Percentiles rank a stretch among this genome's conserved stretches.
These are phyloP conservation scores for Trichoderma atrobrunneum DNA, from an alignment of 2,329 filamentous ascomycete genomes.

Conservation along the genomic window DNA sequence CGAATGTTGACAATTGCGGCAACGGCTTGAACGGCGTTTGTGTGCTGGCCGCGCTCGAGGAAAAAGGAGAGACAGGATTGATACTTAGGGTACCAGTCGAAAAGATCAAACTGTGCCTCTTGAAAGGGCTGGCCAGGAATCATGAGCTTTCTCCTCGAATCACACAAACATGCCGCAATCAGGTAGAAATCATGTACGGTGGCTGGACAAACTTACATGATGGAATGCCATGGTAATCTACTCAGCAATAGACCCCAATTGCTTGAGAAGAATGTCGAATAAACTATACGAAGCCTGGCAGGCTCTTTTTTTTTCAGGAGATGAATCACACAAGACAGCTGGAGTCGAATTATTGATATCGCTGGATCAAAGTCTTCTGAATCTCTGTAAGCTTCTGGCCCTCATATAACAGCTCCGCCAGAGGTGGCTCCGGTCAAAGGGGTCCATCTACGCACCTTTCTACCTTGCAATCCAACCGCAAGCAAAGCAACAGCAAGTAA, in stretches of 20 bases:
- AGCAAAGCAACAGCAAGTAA: background rate
- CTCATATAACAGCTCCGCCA: background rate
- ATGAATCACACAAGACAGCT: background rate
- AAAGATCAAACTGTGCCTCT: slow-evolving; percentile 66
- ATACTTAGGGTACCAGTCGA: slow-evolving; percentile 90
- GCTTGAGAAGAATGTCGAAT: background rate
- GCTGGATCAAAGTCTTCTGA: background rate
- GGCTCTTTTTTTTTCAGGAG: background rate
- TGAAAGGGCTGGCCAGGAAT: slow-evolving; percentile 40
- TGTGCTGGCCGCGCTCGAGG: slow-evolving; percentile 85
- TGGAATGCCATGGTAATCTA: slow-evolving; percentile 9
- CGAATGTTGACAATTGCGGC: slow-evolving; percentile 90
- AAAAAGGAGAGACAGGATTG: slow-evolving; percentile 90
- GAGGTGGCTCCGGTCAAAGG: background rate
- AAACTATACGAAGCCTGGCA: background rate
- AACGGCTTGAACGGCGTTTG: slow-evolving; percentile 76
- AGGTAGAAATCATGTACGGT: background rate
- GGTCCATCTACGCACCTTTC: background rate
- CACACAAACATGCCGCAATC: background rate
- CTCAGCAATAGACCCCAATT: background rate
- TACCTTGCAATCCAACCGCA: background rate
- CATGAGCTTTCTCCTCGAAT: background rate
- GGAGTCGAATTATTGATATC: background rate
- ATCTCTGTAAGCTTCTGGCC: background rate
- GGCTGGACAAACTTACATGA: slow-evolving; percentile 14